A percentile compares a stretch with the other conserved stretches of the same genome.
phyloP scores from a whole-genome alignment of 495 filamentous ascomycete genomes.

The Penicillium desertorum region DNA sequence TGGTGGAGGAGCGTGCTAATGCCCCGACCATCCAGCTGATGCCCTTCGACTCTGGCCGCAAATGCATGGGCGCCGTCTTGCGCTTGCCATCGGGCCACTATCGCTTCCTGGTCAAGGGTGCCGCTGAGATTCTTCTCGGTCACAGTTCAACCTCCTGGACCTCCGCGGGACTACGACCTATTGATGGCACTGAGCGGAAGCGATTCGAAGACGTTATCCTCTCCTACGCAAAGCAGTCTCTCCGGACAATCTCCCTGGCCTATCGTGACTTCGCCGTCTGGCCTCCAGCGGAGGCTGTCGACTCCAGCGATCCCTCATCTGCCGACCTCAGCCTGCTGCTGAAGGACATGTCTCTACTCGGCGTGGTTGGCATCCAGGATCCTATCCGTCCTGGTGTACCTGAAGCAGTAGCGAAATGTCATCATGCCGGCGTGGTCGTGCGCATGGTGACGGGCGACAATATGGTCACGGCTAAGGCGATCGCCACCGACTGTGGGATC shows the following conservation, averaged over 20 bases:
- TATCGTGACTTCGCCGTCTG: conserved; percentile 91
- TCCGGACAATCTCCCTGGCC: conserved; percentile 81
- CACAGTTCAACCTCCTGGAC: conserved; percentile 48
- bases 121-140: conserved; percentile 69
- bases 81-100: conserved; percentile 63
- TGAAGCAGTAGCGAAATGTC: conserved; percentile 70
- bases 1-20: conserved; percentile 61
- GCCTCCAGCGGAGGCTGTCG: conserved; percentile 69
- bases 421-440: conserved; percentile 77
- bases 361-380: conserved; percentile 85
- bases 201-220: conserved; percentile 59
- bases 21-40: conserved; percentile 69
- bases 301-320: conserved; percentile 41
- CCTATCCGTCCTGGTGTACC: conserved; percentile 74
- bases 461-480: conserved; percentile 76
- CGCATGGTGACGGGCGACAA: conserved; percentile 95
- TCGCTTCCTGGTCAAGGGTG: conserved; percentile 80
- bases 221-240: conserved; percentile 74
- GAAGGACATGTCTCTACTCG: conserved; percentile 72
- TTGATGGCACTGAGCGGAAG: no score
- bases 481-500: conserved; percentile 82
- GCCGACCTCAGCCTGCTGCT: conserved; percentile 46
- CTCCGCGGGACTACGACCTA: conserved; percentile 40
- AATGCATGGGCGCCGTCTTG: conserved; percentile 82
- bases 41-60: conserved; percentile 82